Percentiles rank a stretch among this genome's conserved stretches.
Evolutionary conservation across 805 yeast genomes (phyloP).

Genomic region (Cyberlindnera xylosilytica): DNA sequence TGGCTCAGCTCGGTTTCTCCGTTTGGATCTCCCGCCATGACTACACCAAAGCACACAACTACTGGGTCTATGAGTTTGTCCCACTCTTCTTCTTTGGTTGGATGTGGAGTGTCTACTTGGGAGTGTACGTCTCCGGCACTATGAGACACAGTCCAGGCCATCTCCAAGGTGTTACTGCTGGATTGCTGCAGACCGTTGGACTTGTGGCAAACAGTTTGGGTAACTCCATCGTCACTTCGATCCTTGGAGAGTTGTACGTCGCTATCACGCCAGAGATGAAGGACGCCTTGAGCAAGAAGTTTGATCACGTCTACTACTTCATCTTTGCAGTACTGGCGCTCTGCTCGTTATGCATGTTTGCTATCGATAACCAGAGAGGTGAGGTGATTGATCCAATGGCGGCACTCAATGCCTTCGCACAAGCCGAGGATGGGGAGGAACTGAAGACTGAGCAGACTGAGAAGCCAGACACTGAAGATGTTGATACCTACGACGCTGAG

Average conservation of each 20-base stretch:
- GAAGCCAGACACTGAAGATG: too few relatives aligned
- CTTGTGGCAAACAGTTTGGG: conserved; percentile 35
- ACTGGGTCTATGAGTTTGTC: conserved; percentile 30
- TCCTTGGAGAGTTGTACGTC: conserved; percentile 22
- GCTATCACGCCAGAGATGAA: too few relatives aligned
- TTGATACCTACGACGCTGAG: too few relatives aligned
- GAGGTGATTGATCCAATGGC: too few relatives aligned
- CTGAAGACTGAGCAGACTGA: too few relatives aligned
- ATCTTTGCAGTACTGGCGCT: too few relatives aligned
- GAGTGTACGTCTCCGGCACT: conserved; percentile 31
- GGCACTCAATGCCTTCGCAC: too few relatives aligned
- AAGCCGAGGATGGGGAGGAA: too few relatives aligned
- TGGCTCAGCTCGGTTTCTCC: neutral
- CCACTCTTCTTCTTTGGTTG: conserved; percentile 25
- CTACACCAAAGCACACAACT: conserved; percentile 15
- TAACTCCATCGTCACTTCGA: conserved; percentile 25
- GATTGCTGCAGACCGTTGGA: conserved; percentile 27
- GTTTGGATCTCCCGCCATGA: conserved; percentile 18
- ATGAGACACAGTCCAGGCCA: conserved; percentile 33
- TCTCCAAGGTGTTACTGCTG: conserved; percentile 30
- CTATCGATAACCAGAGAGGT: too few relatives aligned
- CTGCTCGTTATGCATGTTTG: too few relatives aligned
- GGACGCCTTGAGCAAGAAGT: too few relatives aligned
- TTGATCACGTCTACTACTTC: too few relatives aligned
- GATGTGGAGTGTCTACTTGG: conserved; percentile 32